Evolutionary conservation across 495 filamentous ascomycete genomes (phyloP).

Genomic region (Penicillium soppii): DNA sequence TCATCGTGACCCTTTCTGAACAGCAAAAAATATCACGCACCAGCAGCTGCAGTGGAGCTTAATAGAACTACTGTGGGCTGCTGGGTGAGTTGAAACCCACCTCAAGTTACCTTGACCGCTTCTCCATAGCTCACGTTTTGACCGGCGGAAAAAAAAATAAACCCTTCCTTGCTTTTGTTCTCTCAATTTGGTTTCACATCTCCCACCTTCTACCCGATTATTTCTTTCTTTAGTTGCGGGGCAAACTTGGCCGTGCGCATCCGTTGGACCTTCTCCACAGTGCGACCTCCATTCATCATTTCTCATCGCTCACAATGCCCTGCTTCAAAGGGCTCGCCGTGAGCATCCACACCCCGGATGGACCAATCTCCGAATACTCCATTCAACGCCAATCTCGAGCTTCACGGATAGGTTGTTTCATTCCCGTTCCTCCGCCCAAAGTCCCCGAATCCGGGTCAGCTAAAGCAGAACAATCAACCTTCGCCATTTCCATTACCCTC

Average conservation of each 20-base stretch:
- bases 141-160: conserved; percentile 15
- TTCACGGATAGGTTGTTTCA: conserved; percentile 93
- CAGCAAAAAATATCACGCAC: conserved; percentile 12
- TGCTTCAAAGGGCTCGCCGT: conserved; percentile 98
- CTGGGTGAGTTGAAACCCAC: conserved; percentile 22
- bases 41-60: conserved; percentile 30
- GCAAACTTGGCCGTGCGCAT: conserved; percentile 1
- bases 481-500: conserved; percentile 94
- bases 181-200: conserved; percentile 5
- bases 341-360: conserved; percentile 89
- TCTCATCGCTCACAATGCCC: conserved; percentile 61
- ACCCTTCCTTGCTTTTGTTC: conserved; percentile 4
- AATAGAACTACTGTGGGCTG: conserved; percentile 22
- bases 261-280: conserved; percentile 9
- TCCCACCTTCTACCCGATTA: not conserved
- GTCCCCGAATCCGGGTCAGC: conserved; percentile 61
- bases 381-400: conserved; percentile 89
- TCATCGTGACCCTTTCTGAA: conserved; percentile 10
- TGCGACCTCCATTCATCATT: conserved; percentile 1
- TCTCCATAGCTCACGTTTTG: conserved; percentile 20
- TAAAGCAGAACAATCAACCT: conserved; percentile 87
- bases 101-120: conserved; percentile 29
- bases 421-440: conserved; percentile 87
- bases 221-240: conserved; percentile 3
- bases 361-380: conserved; percentile 87